Conservation (phyloP, 139 green algal genomes). For the Edaphochlamys debaryana region DNA sequence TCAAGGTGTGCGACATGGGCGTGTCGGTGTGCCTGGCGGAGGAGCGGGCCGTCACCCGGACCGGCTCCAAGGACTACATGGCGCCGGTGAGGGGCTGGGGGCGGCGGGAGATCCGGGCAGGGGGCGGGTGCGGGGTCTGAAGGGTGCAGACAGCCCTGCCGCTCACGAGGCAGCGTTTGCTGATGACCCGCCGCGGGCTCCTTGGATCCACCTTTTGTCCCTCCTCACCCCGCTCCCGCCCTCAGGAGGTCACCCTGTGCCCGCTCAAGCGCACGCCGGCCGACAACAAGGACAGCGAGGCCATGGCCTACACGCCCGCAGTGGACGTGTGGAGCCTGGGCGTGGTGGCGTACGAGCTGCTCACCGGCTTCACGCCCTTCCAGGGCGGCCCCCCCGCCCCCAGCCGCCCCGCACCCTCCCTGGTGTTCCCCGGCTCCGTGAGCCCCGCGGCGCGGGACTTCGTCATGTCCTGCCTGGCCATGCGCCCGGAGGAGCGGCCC, state of each 20-base stretch:
- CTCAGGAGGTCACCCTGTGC: constrained; percentile 55
- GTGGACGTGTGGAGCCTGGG: too few species aligned
- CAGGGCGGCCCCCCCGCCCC: neutral
- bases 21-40: constrained; percentile 53
- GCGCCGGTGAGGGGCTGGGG: constrained; percentile 17
- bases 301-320: constrained; percentile 45
- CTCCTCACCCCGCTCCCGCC: too few species aligned
- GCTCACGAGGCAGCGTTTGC: too few species aligned
- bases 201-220: too few species aligned
- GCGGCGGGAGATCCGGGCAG: neutral
- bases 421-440: constrained; percentile 15
- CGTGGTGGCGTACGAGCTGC: too few species aligned
- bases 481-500: constrained; percentile 35
- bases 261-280: constrained; percentile 49
- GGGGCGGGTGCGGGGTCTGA: too few species aligned
- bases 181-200: too few species aligned
- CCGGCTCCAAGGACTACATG: too few species aligned
- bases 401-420: neutral
- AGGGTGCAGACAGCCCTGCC: too few species aligned
- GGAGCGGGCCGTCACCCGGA: constrained; percentile 63
- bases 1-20: constrained; percentile 46
- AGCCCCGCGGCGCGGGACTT: constrained; percentile 10
- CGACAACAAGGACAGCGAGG: too few species aligned
- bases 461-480: constrained; percentile 19
- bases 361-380: constrained; percentile 12